Conservation (phyloP, 352 stramenopile species). For the Hyaloperonospora arabidopsidis region DNA sequence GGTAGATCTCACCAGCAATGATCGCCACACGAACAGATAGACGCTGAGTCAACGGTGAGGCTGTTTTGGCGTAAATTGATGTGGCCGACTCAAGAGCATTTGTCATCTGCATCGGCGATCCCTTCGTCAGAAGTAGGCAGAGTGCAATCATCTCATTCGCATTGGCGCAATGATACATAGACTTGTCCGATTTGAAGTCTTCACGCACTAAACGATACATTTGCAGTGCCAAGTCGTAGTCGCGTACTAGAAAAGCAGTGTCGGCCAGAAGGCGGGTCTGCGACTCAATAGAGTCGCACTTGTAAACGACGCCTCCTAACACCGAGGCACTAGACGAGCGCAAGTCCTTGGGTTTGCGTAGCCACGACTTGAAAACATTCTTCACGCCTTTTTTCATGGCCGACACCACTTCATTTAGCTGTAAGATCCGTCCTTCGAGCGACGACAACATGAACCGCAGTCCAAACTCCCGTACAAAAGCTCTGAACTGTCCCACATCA, state of each 20-base stretch:
- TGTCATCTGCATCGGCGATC: constrained; percentile 76
- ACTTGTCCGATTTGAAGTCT: constrained; percentile 88
- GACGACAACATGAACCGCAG: constrained; percentile 69
- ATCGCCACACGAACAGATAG: constrained; percentile 59
- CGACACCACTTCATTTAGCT: constrained; percentile 84
- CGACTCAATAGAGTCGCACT: constrained; percentile 80
- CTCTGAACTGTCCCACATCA: constrained; percentile 51
- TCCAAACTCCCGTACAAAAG: constrained; percentile 74
- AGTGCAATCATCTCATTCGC: constrained; percentile 86
- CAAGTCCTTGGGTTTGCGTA: constrained; percentile 83
- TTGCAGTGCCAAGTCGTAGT: constrained; percentile 84
- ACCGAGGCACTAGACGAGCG: constrained; percentile 15
- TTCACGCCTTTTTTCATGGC: constrained; percentile 89
- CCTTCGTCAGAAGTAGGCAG: constrained; percentile 69
- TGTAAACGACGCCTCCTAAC: constrained; percentile 45
- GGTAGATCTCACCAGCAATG: constrained; percentile 77
- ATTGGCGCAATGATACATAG: constrained; percentile 69
- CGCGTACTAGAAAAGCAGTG: constrained; percentile 83
- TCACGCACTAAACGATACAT: constrained; percentile 88
- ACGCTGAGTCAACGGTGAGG: constrained; percentile 36
- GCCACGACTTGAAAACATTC: constrained; percentile 88
- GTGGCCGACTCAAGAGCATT: constrained; percentile 69
- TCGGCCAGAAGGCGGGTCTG: constrained; percentile 86
- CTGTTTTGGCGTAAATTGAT: constrained; percentile 55
- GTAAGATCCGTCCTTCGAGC: constrained; percentile 76